Conservation (phyloP, 2,329 filamentous ascomycete genomes). For the Beauveria bassiana region DNA sequence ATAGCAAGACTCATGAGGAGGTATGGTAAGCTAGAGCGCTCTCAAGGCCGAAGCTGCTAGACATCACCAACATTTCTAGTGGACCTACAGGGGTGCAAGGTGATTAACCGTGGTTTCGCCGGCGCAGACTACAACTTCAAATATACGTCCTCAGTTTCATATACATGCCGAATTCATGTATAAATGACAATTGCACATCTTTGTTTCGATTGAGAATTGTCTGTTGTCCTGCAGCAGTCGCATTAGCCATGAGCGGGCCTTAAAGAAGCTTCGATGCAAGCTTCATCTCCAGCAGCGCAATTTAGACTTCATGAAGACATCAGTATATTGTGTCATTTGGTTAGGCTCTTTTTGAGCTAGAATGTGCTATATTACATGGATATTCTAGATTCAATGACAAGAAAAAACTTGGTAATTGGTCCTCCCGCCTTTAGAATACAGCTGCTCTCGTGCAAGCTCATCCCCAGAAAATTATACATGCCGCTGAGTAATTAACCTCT, state of each 20-base stretch:
- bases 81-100: conserved; percentile 4
- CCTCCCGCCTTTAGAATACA: conserved; percentile 1
- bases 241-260: too few relatives aligned
- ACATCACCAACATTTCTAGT: conserved; percentile 10
- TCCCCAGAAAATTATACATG: background rate
- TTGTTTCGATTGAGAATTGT: background rate
- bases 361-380: conserved; percentile 6
- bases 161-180: background rate
- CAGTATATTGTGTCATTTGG: background rate
- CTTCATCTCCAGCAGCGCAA: background rate
- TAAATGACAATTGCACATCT: background rate
- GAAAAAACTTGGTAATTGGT: background rate
- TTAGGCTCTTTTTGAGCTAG: background rate
- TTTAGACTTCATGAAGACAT: background rate
- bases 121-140: background rate
- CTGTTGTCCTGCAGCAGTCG: background rate
- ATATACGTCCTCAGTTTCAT: background rate
- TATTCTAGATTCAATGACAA: conserved; percentile 4
- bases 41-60: background rate
- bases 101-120: conserved; percentile 12
- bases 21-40: background rate
- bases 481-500: background rate
- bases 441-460: background rate
- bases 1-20: background rate
- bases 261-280: background rate